Base-by-base conservation (phyloP, 2,329 filamentous ascomycete genomes). In the Aspergillus unguis region DNA sequence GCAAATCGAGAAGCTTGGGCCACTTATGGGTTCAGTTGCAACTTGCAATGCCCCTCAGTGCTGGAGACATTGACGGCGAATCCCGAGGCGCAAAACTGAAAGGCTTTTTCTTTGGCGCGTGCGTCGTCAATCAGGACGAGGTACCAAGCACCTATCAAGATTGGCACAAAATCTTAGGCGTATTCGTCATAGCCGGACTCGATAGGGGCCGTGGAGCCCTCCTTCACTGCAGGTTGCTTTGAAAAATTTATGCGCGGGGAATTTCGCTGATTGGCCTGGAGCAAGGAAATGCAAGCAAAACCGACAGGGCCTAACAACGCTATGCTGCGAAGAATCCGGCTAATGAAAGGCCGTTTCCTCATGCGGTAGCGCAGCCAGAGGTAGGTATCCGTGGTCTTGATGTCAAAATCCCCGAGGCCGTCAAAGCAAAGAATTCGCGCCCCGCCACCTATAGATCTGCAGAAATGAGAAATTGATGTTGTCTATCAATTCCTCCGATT, bases 231-330 rank as follows among this genome's bases (percentile, higher is more conserved):
- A 50, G 58, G 62, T 58, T 50, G 47, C 64, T 66, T 61, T 62
- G 48, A 49, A 61, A 63, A 59, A 54, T 38, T 47, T 35, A 52
- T 44, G 56, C 55, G 44, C 58, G 45, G 63, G 57, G 56, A 63
- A 66, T 62, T 66, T 67, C 53, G 55, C 54, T 67, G 61, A 69
- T 69, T 68, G 66, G 66, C 52, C 49, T 42, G 31, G 53, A 47
- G 55, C 48, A 48, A 29, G 48, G 40, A 50, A 51, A 50, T 28
- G 36, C 31, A 47, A 57, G 51, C 54, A 45, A 53, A 54, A 56
- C 53, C 36, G 45, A 50, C 32, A 52, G 52, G 60, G 54, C 47
- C 54, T 51, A 45, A 29, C 37, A 40, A 40, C 23, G 52, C 57
- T 56, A 42, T 52, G 58, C 59, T 66, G 63, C 59, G 60, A 56